Evolutionary conservation across 2,329 filamentous ascomycete genomes (phyloP), one percentile per base, ranked within the genome.

Genomic region (Trichoderma sp.): DNA sequence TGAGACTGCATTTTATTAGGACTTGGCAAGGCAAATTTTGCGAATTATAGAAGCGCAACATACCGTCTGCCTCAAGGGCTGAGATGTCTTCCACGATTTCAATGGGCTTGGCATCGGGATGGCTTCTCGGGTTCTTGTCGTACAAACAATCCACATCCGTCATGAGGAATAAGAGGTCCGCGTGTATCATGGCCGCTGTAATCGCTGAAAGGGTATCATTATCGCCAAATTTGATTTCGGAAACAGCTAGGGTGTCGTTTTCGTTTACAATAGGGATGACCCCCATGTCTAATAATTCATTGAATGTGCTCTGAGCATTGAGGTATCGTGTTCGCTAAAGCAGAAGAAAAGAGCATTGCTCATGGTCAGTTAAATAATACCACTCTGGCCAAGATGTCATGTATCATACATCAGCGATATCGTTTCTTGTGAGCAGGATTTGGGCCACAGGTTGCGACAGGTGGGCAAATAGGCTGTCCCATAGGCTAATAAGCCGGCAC

Each of bases 171-270:
- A 99, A 86, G 75, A 97, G 93, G 77, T 99, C 94, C 62, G 96
- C 96, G 76, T 97, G 93, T 24, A 98, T 92, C 94, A 98, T 98
- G 73, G 92, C 96, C 0, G 96, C 93, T 0, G 96, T 97, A 74
- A 99, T 97, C 69, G 96, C 96, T 14, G 94, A 97, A 58, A 99
- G 85, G 1, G 96, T 99, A 80, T 99, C 96, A 76, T 99, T 99
- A 84, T 99, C 96, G 73, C 96, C 96, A 77, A 99, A 99, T 84
- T 98, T 98, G 83, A 99, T 99, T 86, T 99, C 96, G 56, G 95
- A 92, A 73, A 99, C 96, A 29, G 94, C 93, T 67, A 99, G 83
- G 3, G 96, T 99, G 79, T 99, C 96, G 80, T 99, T 99, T 82
- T 99, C 96, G 76, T 99, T 99, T 72, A 99, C 96, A 75, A 99